Evolutionary conservation across 2,329 filamentous ascomycete species (phyloP), one percentile per base, ranked within the genome.

Genomic region (Botrytis fragariae): DNA sequence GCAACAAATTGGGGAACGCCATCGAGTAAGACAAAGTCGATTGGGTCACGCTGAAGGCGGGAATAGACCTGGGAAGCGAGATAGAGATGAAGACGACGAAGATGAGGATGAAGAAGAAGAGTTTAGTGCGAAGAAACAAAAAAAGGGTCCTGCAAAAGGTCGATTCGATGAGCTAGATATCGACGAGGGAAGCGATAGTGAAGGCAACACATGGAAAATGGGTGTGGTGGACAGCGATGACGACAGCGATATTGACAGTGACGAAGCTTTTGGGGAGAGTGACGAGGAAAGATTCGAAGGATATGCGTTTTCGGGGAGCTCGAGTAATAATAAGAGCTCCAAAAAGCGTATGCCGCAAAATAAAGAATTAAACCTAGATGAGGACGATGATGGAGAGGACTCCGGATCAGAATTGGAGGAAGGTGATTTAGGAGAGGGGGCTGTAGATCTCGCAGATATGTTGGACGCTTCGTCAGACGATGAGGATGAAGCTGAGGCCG

Each of bases 261-360:
- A 93, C 77, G 90, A 92, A 78, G 91, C 91, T 32, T 89, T 93
- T 83, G 91, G 90, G 2, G 88, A 89, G 75, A 92, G 90, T 76
- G 91, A 93, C 77, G 90, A 92, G 80, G 91, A 92, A 80, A 84
- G 84, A 74, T 93, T 93, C 78, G 89, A 90, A 74, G 90, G 88
- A 2, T 93, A 87, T 80, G 86, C 87, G 6, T 92, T 92, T 79
- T 85, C 89, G 48, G 90, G 90, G 45, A 86, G 86, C 37, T 83
- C 82, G 14, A 59, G 64, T 68, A 72, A 61, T 68, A 81, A 88
- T 72, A 86, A 87, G 14, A 87, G 87, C 70, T 83, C 85, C 74
- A 84, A 85, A 71, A 85, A 85, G 76, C 83, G 82, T 45, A 84
- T 83, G 80, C 84, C 85, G 57, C 84, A 81, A 59, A 82, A 78